Conservation (phyloP, 495 filamentous ascomycete genomes). For the Tuber melanosporum region DNA sequence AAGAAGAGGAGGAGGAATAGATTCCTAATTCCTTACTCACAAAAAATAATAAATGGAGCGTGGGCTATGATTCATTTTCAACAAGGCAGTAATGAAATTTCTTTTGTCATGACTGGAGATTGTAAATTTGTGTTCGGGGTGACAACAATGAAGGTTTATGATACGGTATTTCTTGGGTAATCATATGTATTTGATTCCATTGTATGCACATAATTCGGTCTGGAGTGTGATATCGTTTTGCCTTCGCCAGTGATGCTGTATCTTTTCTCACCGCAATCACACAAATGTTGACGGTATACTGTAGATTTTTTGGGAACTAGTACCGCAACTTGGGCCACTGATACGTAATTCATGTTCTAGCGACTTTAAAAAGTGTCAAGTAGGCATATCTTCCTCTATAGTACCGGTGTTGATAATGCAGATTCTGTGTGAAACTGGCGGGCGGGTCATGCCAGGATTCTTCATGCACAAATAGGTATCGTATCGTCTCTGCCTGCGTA, state of each 20-base stretch:
- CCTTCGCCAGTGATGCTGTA: background rate
- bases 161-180: background rate
- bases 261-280: background rate
- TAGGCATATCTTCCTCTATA: too few species aligned
- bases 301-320: background rate
- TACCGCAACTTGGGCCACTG: too few species aligned
- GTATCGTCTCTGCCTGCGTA: too few species aligned
- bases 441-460: background rate
- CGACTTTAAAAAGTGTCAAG: too few species aligned
- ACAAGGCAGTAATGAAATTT: conserved; percentile 41
- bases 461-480: background rate
- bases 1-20: conserved; percentile 78
- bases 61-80: conserved; percentile 34
- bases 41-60: background rate
- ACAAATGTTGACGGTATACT: background rate
- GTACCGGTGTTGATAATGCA: too few species aligned
- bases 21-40: conserved; percentile 39
- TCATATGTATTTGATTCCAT: background rate
- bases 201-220: background rate
- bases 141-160: background rate
- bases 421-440: background rate
- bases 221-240: background rate
- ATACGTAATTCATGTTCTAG: too few species aligned
- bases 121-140: background rate
- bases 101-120: conserved; percentile 7